A percentile compares a stretch with the other conserved stretches of the same genome.
Evolutionary conservation across 2,329 filamentous ascomycete genomes (phyloP).

Genomic region (Helotiales sp.): DNA sequence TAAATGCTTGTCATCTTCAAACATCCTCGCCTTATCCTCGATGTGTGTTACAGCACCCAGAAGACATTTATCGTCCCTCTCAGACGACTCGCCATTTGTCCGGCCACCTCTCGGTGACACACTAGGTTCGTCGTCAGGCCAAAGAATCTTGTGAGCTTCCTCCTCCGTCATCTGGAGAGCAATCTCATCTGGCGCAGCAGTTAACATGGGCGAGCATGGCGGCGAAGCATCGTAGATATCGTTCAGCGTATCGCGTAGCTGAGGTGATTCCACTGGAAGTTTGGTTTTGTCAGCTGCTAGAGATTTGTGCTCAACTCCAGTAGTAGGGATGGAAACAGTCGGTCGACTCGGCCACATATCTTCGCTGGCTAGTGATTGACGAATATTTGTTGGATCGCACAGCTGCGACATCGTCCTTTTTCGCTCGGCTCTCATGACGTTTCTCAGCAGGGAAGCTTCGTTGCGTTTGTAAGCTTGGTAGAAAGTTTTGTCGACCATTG

Average conservation of each 20-base stretch:
- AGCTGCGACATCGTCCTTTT: slow-evolving; percentile 12
- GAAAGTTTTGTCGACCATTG: slow-evolving; percentile 44
- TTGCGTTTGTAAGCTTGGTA: slow-evolving; percentile 48
- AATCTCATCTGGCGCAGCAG: not conserved
- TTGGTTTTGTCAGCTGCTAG: slow-evolving; percentile 8
- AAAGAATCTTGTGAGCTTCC: slow-evolving; percentile 32
- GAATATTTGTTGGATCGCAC: slow-evolving; percentile 4
- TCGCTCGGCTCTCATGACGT: slow-evolving; percentile 28
- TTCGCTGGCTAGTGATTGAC: not conserved
- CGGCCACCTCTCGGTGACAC: not conserved
- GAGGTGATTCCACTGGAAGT: not conserved
- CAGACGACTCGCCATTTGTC: slow-evolving; percentile 23
- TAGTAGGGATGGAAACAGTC: slow-evolving; percentile 5
- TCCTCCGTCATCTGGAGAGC: slow-evolving; percentile 29
- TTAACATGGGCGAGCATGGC: slow-evolving; percentile 2
- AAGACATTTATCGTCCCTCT: slow-evolving; percentile 43
- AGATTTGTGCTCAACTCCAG: slow-evolving; percentile 20
- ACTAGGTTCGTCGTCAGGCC: slow-evolving; percentile 17
- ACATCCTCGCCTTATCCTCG: slow-evolving; percentile 43
- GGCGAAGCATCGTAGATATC: slow-evolving; percentile 22
- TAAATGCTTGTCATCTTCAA: slow-evolving; percentile 38
- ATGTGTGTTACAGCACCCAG: slow-evolving; percentile 38
- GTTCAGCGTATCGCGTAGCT: not conserved
- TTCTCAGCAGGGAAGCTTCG: slow-evolving; percentile 39
- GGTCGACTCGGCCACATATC: not conserved